Evolutionary conservation across 768 basidiomycete genomes (phyloP).

Genomic region (Tulasnella sp.): DNA sequence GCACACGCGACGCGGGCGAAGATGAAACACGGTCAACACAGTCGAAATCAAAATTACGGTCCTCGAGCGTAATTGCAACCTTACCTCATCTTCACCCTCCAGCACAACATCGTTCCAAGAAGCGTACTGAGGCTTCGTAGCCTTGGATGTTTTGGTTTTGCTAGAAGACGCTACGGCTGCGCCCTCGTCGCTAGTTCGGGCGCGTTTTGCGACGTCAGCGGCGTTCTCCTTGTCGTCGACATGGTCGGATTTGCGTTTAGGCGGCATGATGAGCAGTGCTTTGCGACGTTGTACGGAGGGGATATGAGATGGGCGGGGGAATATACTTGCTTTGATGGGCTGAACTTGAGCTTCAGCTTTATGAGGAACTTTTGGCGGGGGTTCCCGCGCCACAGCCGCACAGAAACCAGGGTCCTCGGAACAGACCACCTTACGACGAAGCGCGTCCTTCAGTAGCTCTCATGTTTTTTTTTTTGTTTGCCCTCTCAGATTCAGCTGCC

Average conservation of each 20-base stretch:
- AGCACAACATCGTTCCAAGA: conserved; percentile 37
- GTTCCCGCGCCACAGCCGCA: too few species aligned
- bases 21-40: neutral
- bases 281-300: neutral
- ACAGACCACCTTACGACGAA: too few species aligned
- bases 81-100: conserved; percentile 44
- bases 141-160: conserved; percentile 33
- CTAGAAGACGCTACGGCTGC: conserved; percentile 30
- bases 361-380: too few species aligned
- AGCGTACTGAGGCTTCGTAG: conserved; percentile 25
- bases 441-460: too few species aligned
- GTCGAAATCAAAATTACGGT: neutral
- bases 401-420: too few species aligned
- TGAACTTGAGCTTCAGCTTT: too few species aligned
- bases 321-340: neutral
- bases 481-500: too few species aligned
- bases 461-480: too few species aligned
- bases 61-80: neutral
- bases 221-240: conserved; percentile 26
- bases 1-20: neutral
- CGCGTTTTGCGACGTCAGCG: conserved; percentile 12
- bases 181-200: conserved; percentile 26
- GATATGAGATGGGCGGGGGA: neutral
- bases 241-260: conserved; percentile 45
- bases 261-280: conserved; percentile 34